Evolutionary conservation across 164 flowering plant species (phyloP), one percentile per base, ranked within the genome.

Genomic region (Stephania japonica): DNA sequence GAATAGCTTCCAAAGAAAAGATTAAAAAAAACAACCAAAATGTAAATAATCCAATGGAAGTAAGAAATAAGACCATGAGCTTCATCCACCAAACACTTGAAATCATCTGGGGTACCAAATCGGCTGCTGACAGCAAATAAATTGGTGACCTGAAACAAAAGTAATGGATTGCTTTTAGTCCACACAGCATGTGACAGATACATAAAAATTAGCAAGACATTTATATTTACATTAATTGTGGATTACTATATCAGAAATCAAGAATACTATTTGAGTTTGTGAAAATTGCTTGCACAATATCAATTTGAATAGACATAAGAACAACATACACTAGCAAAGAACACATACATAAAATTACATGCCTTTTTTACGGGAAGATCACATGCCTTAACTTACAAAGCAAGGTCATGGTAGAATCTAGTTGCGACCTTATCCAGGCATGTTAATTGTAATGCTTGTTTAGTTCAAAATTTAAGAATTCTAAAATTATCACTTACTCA

Each of bases 71-170:
- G 64, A 91, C 99, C 98, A 84, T 95, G 99, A 70, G 99, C 99
- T 87, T 87, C 90, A 84, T 95, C 98, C 56, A 95, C 97, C 82
- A 95, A 82, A 68, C 79, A 90, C 84, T 95, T 95, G 88, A 95
- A 95, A 67, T 93, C 99, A 24, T 95, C 97, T 27, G 99, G 99
- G 70, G 97, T 95, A 44, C 99, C 99, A 81, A 82, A 95, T 66
- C 99, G 84, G 80, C 98, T 93, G 83, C 99, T 95, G 73, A 89
- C 89, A 73, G 98, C 97, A 87, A 67, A 95, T 72, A 91, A 81
- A 82, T 95, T 95, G 26, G 99, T 93, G 67, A 90, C 97, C 98
- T 95, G 87, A 83, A 82, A 62, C 62, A 63, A 47, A 75, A 64
- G 3, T 38, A 12, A 68, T 42, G 69, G 61, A 59, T 21, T 38